These are phyloP conservation scores for Haematococcus sp. DNA, from an alignment of 139 green algal species.

Conservation along the genomic window DNA sequence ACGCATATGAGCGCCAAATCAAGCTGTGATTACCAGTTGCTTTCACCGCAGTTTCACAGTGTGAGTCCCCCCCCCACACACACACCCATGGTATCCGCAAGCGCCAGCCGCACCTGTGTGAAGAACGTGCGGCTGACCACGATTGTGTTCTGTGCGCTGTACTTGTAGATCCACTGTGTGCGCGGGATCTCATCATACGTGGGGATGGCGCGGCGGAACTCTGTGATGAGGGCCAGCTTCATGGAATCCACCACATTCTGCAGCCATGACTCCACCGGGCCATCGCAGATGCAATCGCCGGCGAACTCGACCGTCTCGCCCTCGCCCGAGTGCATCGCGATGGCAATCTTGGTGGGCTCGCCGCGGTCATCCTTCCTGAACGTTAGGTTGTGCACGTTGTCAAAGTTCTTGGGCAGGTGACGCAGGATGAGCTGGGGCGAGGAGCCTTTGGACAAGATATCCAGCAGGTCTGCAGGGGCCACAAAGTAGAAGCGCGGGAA, in stretches of 20 bases:
- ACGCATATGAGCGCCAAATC: too few species aligned
- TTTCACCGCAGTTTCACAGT: too few species aligned
- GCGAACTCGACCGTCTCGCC: conserved; percentile 85
- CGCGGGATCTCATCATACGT: conserved; percentile 87
- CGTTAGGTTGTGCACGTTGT: conserved; percentile 88
- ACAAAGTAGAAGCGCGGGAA: conserved; percentile 97
- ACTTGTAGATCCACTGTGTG: conserved; percentile 79
- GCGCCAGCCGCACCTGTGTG: conserved; percentile 38
- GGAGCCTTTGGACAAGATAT: conserved; percentile 88
- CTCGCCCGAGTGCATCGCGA: conserved; percentile 38
- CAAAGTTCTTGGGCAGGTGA: conserved; percentile 90
- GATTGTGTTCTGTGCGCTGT: conserved; percentile 83
- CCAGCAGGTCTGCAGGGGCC: conserved; percentile 82
- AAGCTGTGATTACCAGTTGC: too few species aligned
- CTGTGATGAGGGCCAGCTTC: conserved; percentile 62
- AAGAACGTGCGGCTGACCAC: conserved; percentile 88
- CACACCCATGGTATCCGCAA: too few species aligned
- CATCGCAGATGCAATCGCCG: conserved; percentile 64
- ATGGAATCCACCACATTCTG: conserved; percentile 83
- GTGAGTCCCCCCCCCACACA: too few species aligned
- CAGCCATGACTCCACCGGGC: conserved; percentile 79
- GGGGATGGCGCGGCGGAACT: conserved; percentile 74
- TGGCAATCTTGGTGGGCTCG: conserved; percentile 44
- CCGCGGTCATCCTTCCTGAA: conserved; percentile 63
- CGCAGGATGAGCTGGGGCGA: conserved; percentile 80